Conservation (phyloP, 768 basidiomycete genomes). For the Galerina marginata region DNA sequence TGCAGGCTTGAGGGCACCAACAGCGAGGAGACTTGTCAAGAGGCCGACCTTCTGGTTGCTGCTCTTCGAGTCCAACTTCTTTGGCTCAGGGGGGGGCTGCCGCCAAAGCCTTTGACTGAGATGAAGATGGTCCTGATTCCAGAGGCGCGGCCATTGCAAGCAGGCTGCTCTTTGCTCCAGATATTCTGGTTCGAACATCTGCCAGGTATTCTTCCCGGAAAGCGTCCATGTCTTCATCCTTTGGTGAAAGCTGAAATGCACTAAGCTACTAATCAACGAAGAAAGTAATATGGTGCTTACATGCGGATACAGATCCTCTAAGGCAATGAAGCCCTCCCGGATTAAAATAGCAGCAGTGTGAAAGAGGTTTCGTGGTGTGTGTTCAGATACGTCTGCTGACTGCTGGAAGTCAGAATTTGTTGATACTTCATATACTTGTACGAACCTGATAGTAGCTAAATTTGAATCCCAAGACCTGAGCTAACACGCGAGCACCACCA, state of each 20-base stretch:
- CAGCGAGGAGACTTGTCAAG: constrained; percentile 76
- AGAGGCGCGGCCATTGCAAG: constrained; percentile 88
- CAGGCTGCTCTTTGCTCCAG: constrained; percentile 72
- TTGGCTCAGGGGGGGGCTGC: constrained; percentile 45
- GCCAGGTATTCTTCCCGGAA: constrained; percentile 69
- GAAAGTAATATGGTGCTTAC: constrained; percentile 49
- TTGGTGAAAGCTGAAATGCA: constrained; percentile 44
- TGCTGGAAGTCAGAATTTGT: constrained; percentile 33
- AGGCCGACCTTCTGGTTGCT: constrained; percentile 84
- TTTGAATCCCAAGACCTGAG: constrained; percentile 98
- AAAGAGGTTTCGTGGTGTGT: constrained; percentile 73
- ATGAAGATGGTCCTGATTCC: constrained; percentile 51
- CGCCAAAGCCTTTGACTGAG: constrained; percentile 44
- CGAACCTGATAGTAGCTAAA: constrained; percentile 88
- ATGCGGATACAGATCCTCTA: constrained; percentile 93
- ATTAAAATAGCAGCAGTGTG: constrained; percentile 87
- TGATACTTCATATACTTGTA: constrained; percentile 12
- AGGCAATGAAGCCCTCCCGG: constrained; percentile 83
- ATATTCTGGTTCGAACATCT: constrained; percentile 66
- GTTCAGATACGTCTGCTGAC: constrained; percentile 64
- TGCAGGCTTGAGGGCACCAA: constrained; percentile 84
- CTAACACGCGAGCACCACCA: constrained; percentile 64
- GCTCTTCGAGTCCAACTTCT: constrained; percentile 49
- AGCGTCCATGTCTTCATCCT: constrained; percentile 76
- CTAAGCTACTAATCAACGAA: not conserved